Percentiles rank a stretch among this genome's conserved stretches.
phyloP scores from a whole-genome alignment of 2,329 filamentous ascomycete genomes.

The Cladophialophora exuberans region DNA sequence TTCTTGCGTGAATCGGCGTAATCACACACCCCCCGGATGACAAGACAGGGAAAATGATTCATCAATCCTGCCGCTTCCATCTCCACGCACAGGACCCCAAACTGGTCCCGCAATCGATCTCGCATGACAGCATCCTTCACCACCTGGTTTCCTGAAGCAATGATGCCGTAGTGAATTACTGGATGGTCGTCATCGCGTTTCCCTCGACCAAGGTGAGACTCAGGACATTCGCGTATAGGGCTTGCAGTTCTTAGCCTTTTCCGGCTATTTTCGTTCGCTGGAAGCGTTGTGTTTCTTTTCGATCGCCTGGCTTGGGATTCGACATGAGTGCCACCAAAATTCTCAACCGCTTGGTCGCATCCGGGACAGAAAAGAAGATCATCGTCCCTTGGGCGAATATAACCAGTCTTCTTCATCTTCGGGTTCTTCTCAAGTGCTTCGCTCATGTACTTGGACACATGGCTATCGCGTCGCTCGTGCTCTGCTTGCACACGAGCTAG shows the following conservation, averaged over 20 bases:
- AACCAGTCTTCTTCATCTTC: no score
- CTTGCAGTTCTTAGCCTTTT: not conserved
- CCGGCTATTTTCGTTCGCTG: not conserved
- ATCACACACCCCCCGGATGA: no score
- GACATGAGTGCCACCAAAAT: no score
- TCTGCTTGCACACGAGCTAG: not conserved
- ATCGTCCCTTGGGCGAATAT: no score
- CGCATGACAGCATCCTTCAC: constrained; percentile 16
- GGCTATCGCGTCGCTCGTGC: not conserved
- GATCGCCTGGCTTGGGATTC: no score
- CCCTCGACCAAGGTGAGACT: constrained; percentile 19
- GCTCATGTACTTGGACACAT: not conserved
- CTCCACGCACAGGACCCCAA: not conserved
- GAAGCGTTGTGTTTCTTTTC: no score
- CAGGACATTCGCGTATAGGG: no score
- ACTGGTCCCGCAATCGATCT: not conserved
- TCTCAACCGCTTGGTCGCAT: no score
- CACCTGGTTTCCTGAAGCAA: constrained; percentile 31
- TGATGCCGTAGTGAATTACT: constrained; percentile 30
- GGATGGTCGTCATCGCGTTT: not conserved
- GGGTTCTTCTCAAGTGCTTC: not conserved
- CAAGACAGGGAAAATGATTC: no score
- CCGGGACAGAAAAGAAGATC: no score
- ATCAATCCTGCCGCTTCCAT: no score
- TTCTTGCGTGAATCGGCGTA: no score